Base-by-base conservation (phyloP, 352 stramenopile genomes). In the Globisporangium takayamanum region DNA sequence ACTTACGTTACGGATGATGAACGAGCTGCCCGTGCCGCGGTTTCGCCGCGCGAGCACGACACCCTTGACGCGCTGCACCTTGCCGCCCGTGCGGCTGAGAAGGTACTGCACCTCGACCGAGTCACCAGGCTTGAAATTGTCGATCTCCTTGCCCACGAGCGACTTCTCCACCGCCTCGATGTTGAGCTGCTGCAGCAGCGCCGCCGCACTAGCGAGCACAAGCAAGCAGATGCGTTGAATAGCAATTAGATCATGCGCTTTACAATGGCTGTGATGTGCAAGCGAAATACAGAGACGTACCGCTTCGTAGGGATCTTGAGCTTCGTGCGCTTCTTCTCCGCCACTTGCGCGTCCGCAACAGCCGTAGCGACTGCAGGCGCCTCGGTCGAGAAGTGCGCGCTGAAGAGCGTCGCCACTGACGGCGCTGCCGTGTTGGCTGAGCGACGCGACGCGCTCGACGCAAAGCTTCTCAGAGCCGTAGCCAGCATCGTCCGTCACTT, bases 1-100 rank as follows among this genome's bases (percentile, higher is more conserved):
- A 81, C 80, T 67, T 63, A 90, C 80, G 69, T 93, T 93, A 62
- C 83, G 84, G 64, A 94, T 89, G 65, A 89, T 70, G 62, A 95
- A 94, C 47, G 80, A 92, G 70, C 80, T 90, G 51, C 77, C 74
- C 37, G 84, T 86, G 66, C 83, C 80, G 62, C 83, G 74, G 78
- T 93, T 94, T 67, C 84, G 75, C 50, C 82, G 71, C 41, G 78
- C 86, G 41, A 95, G 70, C 55, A 94, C 84, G 36, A 95, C 79
- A 59, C 86, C 86, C 63, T 88, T 88, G 48, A 94, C 78, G 53
- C 78, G 78, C 63, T 92, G 84, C 49, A 82, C 76, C 50, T 88
- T 82, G 49, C 73, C 67, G 41, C 77, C 71, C 37, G 80, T 89
- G 59, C 83, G 86, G 65, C 70, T 94, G 51, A 92, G 65, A 55